phyloP scores from a whole-genome alignment of 148 eudicot species.

The Simmondsia chinensis region DNA sequence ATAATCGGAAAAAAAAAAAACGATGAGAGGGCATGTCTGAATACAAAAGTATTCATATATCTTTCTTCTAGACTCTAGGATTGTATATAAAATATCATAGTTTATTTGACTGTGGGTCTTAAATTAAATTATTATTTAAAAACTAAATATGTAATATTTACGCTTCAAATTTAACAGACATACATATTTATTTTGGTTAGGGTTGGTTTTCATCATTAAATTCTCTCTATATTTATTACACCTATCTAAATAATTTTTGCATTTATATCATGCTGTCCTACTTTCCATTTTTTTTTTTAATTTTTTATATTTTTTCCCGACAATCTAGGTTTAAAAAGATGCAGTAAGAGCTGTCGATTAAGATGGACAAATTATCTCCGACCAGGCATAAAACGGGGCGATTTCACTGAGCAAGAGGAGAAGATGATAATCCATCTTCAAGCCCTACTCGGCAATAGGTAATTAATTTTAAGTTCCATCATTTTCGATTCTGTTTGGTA shows the following conservation, averaged over 20 bases:
- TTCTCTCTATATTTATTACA: too few relatives aligned
- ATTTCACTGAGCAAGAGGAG: slow-evolving; percentile 71
- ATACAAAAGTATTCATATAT: too few relatives aligned
- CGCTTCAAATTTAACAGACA: too few relatives aligned
- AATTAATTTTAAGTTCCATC: slow-evolving; percentile 3
- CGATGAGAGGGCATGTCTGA: too few relatives aligned
- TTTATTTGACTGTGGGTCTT: too few relatives aligned
- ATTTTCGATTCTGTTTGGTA: not conserved
- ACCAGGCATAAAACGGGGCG: slow-evolving; percentile 70
- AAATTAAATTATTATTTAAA: too few relatives aligned
- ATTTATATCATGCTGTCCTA: not conserved
- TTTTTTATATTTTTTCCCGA: too few relatives aligned
- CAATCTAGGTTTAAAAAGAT: slow-evolving; percentile 63
- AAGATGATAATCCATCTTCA: slow-evolving; percentile 74
- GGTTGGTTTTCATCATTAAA: slow-evolving; percentile 43
- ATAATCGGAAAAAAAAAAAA: too few relatives aligned
- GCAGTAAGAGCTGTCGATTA: slow-evolving; percentile 74
- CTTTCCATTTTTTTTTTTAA: not conserved
- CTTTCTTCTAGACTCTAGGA: too few relatives aligned
- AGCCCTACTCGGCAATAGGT: slow-evolving; percentile 72
- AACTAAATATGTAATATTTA: too few relatives aligned
- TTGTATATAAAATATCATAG: too few relatives aligned
- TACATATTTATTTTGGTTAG: not conserved
- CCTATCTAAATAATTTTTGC: too few relatives aligned
- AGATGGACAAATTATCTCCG: slow-evolving; percentile 72